Conservation (phyloP, 129 eudicot species). For the Rutidosis leptorrhynchoides region DNA sequence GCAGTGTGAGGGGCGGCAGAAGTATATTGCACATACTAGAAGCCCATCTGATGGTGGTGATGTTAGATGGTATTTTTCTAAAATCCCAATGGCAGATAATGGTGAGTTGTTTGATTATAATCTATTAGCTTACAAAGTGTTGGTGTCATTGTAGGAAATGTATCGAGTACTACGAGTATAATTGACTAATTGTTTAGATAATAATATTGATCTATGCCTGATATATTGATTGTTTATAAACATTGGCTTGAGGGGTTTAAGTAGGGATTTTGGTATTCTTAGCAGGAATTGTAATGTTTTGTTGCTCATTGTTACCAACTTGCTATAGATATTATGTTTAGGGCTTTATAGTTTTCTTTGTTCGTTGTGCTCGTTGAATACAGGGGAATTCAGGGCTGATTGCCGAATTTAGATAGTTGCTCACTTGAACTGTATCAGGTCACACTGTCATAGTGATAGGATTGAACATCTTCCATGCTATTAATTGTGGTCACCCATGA, state of each 20-base stretch:
- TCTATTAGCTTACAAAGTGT: neutral
- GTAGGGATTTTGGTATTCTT: neutral
- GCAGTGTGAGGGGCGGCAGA: conserved; percentile 89
- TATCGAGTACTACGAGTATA: neutral
- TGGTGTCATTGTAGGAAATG: conserved; percentile 7
- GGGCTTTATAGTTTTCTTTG: neutral
- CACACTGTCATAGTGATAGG: neutral
- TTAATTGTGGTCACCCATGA: neutral
- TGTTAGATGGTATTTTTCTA: conserved; percentile 91
- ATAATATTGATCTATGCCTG: neutral
- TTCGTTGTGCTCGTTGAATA: neutral
- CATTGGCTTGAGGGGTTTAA: neutral
- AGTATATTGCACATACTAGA: conserved; percentile 83
- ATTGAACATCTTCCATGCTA: neutral
- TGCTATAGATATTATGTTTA: neutral
- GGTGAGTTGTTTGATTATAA: conserved; percentile 43
- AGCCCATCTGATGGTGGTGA: conserved; percentile 97
- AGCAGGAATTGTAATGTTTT: neutral
- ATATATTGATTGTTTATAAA: neutral
- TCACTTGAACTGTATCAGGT: neutral
- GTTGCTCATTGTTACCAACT: neutral
- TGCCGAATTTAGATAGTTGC: neutral
- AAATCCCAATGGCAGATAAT: conserved; percentile 62
- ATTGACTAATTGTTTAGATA: conserved; percentile 8
- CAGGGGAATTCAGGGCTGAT: neutral